Percentiles rank a stretch among this genome's conserved stretches.
These are phyloP conservation scores for Apiotrichum veenhuisii DNA, from an alignment of 1,284 basidiomycete species.

Conservation along the genomic window DNA sequence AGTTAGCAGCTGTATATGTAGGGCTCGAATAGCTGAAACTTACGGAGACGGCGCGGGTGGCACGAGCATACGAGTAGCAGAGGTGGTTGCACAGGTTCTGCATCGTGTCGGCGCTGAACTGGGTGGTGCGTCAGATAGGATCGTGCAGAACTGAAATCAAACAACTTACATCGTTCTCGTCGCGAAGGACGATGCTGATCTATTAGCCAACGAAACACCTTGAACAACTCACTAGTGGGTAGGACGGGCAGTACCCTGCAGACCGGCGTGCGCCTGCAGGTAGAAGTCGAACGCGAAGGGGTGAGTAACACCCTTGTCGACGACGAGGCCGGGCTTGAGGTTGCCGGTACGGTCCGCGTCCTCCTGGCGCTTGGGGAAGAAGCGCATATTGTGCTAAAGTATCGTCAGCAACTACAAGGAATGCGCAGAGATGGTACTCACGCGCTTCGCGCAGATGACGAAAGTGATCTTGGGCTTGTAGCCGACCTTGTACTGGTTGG, in stretches of 20 bases:
- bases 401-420: background rate
- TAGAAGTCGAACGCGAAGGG: conserved; percentile 50
- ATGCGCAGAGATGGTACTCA: too few relatives aligned
- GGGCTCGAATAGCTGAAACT: conserved; percentile 1
- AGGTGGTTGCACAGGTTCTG: conserved; percentile 45
- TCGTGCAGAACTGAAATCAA: background rate
- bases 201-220: conserved; percentile 12
- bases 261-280: conserved; percentile 46
- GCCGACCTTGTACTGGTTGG: conserved; percentile 25
- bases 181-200: conserved; percentile 29
- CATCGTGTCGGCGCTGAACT: conserved; percentile 42
- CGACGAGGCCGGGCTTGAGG: conserved; percentile 45
- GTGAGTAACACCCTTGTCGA: conserved; percentile 49
- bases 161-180: conserved; percentile 30
- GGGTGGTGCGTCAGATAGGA: conserved; percentile 23
- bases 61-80: conserved; percentile 49
- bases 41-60: conserved; percentile 48
- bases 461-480: conserved; percentile 49
- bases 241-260: conserved; percentile 49
- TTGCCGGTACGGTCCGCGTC: conserved; percentile 50
- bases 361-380: conserved; percentile 42
- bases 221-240: conserved; percentile 45
- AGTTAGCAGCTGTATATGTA: background rate
- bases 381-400: conserved; percentile 48
- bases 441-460: conserved; percentile 47